Percentiles rank a stretch among this genome's conserved stretches.
These are phyloP conservation scores for Tuber microsphaerosporum DNA, from an alignment of 495 filamentous ascomycete genomes.

Conservation along the genomic window DNA sequence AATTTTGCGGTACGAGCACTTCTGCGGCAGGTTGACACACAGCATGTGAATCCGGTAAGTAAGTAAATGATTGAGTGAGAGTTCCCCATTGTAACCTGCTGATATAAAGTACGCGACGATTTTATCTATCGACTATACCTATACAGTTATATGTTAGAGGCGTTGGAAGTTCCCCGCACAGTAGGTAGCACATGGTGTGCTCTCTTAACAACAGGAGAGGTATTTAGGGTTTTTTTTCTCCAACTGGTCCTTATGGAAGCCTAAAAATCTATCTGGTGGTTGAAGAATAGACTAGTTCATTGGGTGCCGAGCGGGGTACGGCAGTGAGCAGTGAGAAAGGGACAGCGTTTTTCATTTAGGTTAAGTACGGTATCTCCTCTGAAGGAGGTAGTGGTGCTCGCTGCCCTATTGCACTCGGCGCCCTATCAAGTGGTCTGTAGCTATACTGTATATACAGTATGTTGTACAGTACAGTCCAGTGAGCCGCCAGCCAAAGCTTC, in stretches of 20 bases:
- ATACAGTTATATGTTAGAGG: background rate
- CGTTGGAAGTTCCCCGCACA: background rate
- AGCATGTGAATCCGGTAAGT: background rate
- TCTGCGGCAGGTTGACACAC: background rate
- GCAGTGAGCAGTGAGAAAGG: no score
- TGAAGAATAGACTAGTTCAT: background rate
- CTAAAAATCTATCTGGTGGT: background rate
- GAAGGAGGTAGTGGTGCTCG: no score
- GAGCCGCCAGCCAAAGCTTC: background rate
- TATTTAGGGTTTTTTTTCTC: background rate
- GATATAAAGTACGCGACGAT: background rate
- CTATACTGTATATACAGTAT: no score
- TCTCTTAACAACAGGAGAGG: background rate
- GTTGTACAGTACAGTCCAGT: background rate
- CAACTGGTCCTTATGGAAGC: background rate
- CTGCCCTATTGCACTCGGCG: no score
- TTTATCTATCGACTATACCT: background rate
- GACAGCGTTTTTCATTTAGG: no score
- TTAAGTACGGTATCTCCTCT: no score
- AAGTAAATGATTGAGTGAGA: background rate
- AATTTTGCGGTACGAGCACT: background rate
- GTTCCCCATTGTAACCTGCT: background rate
- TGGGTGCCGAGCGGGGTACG: no score
- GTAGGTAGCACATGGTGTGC: background rate
- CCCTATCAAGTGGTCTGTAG: no score